Conservation (phyloP, 345 rosid species). For the Carallia pectinifolia region DNA sequence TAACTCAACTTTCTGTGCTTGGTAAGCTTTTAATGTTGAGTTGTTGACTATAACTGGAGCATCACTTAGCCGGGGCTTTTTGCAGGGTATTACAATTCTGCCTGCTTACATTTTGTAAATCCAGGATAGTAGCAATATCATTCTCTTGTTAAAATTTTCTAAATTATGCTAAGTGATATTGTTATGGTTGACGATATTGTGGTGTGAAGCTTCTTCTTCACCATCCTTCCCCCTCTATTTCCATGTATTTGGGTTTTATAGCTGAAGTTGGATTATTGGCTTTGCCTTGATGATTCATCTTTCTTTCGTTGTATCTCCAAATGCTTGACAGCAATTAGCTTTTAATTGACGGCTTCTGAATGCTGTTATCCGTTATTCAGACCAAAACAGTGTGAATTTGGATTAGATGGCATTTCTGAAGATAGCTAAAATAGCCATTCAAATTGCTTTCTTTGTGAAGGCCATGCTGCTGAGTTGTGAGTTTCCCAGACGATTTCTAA, state of each 20-base stretch:
- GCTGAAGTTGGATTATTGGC: constrained; percentile 15
- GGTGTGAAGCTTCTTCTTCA: constrained; percentile 1
- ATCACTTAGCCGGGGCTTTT: constrained; percentile 11
- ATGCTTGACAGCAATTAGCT: constrained; percentile 2
- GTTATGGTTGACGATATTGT: constrained; percentile 24
- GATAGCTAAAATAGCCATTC: not conserved
- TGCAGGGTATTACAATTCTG: constrained; percentile 13
- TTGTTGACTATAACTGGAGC: constrained; percentile 21
- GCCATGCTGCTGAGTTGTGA: no score
- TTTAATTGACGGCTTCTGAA: not conserved
- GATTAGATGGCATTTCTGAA: not conserved
- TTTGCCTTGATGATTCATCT: constrained; percentile 1
- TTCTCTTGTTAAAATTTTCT: constrained; percentile 20
- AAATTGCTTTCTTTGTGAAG: no score
- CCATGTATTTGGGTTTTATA: constrained; percentile 10
- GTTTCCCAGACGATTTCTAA: no score
- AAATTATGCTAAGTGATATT: constrained; percentile 13
- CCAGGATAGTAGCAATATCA: constrained; percentile 17
- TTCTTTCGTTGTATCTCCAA: constrained; percentile 3
- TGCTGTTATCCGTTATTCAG: not conserved
- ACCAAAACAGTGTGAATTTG: not conserved
- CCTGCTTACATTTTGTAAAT: constrained; percentile 30
- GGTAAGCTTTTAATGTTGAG: constrained; percentile 22
- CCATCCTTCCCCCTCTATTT: no score
- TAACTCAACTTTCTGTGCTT: constrained; percentile 14